Base-by-base conservation (phyloP, 2,329 filamentous ascomycete genomes). In the Cryphonectria carpinicola region DNA sequence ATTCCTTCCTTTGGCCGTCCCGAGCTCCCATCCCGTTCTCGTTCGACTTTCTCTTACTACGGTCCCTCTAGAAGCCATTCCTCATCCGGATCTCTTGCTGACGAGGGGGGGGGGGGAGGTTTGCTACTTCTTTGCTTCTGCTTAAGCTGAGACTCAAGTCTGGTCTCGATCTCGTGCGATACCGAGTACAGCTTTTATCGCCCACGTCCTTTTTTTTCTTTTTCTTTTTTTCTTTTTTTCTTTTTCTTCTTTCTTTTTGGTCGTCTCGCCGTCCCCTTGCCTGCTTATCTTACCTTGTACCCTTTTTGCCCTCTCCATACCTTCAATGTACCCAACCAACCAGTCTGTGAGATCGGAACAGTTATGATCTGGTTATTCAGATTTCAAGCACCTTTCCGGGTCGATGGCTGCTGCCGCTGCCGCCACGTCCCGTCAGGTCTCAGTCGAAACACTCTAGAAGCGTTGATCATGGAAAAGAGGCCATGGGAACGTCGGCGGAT, bases 371-470 rank as follows among this genome's bases (percentile, higher is more conserved):
- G 41, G 41, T 43, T 6, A 13, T 39, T 32, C 32, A 39, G 10
- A 39, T 11, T 13, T 39, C 37, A 39, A 39, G 37, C 10, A 39
- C 11, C 10, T 13, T 13, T 49, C 22, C 19, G 10, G 32, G 17
- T 35, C 58, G 32, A 60, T 32, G 13, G 14, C 2, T 60, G 56
- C 49, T 54, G 10, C 49, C 49, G 13, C 56, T 60, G 25, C 2
- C 66, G 52, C 41, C 63, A 28, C 2, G 17, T 58, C 68, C 54
- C 58, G 43, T 54, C 32, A 54, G 37, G 43, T 46, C 41, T 60
- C 70, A 60, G 67, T 60, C 60, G 70, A 69, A 69, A 69, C 70
- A 58, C 65, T 46, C 65, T 61, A 68, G 69, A 64, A 52, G 32
- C 28, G 63, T 43, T 64, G 65, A 64, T 64, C 58, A 43, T 19